Evolutionary conservation across 768 basidiomycete species (phyloP).

Genomic region (Rhodosporidiobolus odoratus): DNA sequence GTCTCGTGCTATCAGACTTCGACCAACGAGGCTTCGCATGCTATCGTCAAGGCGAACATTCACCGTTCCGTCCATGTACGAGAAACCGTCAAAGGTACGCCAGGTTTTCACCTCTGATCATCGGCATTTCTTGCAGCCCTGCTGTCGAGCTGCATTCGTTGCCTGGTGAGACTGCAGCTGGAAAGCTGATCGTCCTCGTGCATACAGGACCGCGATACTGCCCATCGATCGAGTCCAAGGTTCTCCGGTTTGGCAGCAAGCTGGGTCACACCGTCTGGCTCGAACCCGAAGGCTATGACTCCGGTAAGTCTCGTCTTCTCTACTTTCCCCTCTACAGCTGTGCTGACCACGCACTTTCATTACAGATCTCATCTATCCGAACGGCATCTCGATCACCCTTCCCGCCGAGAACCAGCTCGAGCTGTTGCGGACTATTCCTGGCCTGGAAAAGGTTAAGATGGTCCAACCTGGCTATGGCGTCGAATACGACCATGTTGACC

Average conservation of each 20-base stretch:
- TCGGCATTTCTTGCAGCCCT: not conserved
- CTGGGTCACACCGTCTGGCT: constrained; percentile 72
- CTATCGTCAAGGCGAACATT: constrained; percentile 67
- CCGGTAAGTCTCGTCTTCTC: constrained; percentile 52
- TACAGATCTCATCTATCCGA: constrained; percentile 78
- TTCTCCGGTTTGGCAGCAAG: constrained; percentile 70
- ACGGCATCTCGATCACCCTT: constrained; percentile 79
- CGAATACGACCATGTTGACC: constrained; percentile 84
- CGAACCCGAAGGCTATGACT: constrained; percentile 87
- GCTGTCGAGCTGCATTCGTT: too few relatives aligned
- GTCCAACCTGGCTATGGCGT: constrained; percentile 83
- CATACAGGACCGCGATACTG: constrained; percentile 77
- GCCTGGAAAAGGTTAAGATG: constrained; percentile 77
- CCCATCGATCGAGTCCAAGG: constrained; percentile 81
- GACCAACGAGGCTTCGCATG: constrained; percentile 69
- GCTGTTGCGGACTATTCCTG: constrained; percentile 77
- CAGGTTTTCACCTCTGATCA: not conserved
- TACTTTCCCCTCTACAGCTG: not conserved
- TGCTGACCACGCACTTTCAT: not conserved
- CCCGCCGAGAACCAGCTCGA: constrained; percentile 77
- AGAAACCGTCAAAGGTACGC: constrained; percentile 78
- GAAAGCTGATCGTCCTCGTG: not conserved
- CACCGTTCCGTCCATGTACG: constrained; percentile 77
- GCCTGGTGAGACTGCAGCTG: not conserved
- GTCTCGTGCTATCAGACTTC: constrained; percentile 65